phyloP scores from a whole-genome alignment of 345 rosid species.

The Clarkia xantiana region DNA sequence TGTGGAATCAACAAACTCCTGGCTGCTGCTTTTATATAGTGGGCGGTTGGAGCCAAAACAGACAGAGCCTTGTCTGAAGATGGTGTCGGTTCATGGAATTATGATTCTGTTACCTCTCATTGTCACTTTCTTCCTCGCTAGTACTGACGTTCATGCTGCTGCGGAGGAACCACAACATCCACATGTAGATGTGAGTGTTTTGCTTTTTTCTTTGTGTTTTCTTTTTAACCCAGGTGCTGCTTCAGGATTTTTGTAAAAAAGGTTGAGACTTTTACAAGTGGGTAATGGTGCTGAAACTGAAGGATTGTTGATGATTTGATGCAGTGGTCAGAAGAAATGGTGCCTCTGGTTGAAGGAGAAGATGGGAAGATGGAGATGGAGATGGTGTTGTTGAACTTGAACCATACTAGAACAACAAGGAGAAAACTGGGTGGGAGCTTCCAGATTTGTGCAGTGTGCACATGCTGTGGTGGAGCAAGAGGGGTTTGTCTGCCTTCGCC shows the following conservation, averaged over 20 bases:
- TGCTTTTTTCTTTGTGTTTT: not conserved
- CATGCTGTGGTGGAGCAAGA: slow-evolving; percentile 87
- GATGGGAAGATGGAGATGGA: slow-evolving; percentile 40
- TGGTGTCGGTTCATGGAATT: slow-evolving; percentile 18
- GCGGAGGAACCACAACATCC: slow-evolving; percentile 14
- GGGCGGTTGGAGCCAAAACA: too few relatives aligned
- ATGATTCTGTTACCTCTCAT: slow-evolving; percentile 16
- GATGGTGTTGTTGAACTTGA: slow-evolving; percentile 42
- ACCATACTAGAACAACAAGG: slow-evolving; percentile 24
- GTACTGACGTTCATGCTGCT: slow-evolving; percentile 17
- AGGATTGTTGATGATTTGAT: slow-evolving; percentile 3
- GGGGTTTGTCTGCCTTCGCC: slow-evolving; percentile 78
- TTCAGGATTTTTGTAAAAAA: not conserved
- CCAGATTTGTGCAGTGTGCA: slow-evolving; percentile 83
- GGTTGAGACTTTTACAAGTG: not conserved
- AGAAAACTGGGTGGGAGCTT: slow-evolving; percentile 69
- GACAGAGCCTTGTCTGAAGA: not conserved
- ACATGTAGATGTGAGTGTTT: slow-evolving; percentile 20
- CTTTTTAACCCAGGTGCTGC: not conserved
- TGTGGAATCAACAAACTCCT: too few relatives aligned
- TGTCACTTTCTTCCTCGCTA: slow-evolving; percentile 19
- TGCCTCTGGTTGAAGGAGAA: slow-evolving; percentile 15
- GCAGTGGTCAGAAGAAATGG: slow-evolving; percentile 25
- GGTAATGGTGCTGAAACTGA: not conserved
- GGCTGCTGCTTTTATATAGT: too few relatives aligned